Base-by-base conservation (phyloP, 305 asterid species). In the Coffea humblotiana region DNA sequence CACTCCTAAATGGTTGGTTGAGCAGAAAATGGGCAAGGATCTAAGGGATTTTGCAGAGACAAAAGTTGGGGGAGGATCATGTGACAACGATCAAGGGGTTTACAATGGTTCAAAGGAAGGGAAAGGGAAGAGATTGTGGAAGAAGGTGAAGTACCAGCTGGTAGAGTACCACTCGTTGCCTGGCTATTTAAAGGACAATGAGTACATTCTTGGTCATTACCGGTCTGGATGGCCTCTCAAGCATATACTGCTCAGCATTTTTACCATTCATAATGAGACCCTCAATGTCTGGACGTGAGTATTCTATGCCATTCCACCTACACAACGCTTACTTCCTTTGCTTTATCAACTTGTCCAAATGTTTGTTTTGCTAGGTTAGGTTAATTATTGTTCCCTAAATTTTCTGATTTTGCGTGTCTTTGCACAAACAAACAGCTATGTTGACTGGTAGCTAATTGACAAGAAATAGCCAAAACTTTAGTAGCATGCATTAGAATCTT, bases 221-320 rank as follows among this genome's bases (percentile, higher is more conserved):
- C 84, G 99, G 71, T 61, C 93, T 18, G 98, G 94, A 79, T 96
- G 99, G 98, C 98, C 99, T 73, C 85, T 96, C 85, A 92, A 88
- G 87, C 97, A 93, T 78, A 85, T 77, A 66, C 79, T 96, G 78
- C 92, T 94, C 75, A 96, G 99, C 86, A 83, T 92, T 32, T 96
- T 96, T 76, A 82, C 91, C 78, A 91, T 96, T 88, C 98, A 94
- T 85, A 96, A 96, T 69, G 99, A 96, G 91, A 94, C 99, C 80
- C 94, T 96, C 81, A 96, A 96, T 68, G 91, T 96, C 79, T 96
- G 98, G 99, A 94, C 99, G 98, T 93, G 91, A 89, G 98, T 35
- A 27, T 80, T 68, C 67, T n/a, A 77, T 21, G 18, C 32, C 70
- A 54, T 80, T 19, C 19, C 9, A 29, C 15, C n/a, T 32, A 18